A percentile compares a stretch with the other conserved stretches of the same genome.
Evolutionary conservation across 2,329 filamentous ascomycete species (phyloP).

Genomic region (Pezicula neosporulosa): DNA sequence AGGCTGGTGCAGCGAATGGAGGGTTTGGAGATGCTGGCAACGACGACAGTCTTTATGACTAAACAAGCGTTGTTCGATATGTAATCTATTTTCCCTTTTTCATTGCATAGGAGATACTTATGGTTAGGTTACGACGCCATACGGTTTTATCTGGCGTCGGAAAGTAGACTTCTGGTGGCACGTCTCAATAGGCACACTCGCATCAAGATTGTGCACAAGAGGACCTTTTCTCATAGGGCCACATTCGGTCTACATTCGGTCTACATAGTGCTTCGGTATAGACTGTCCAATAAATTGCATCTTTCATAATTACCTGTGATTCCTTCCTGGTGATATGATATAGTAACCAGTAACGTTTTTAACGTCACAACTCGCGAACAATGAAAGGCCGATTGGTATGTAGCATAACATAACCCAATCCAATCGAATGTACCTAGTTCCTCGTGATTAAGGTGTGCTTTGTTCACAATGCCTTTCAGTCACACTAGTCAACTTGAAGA

Average conservation of each 20-base stretch:
- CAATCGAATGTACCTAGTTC: no score
- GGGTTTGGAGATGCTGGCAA: conserved; percentile 83
- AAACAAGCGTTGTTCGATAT: conserved; percentile 44
- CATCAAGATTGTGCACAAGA: conserved; percentile 2
- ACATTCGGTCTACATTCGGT: conserved; percentile 4
- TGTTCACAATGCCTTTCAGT: no score
- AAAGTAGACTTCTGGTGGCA: not conserved
- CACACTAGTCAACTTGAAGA: no score
- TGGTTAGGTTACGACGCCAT: not conserved
- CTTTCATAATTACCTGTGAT: not conserved
- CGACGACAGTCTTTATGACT: conserved; percentile 97
- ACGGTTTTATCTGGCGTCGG: not conserved
- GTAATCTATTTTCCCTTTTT: conserved; percentile 26
- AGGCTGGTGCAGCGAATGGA: conserved; percentile 57
- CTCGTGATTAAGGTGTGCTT: no score
- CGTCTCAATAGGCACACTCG: not conserved
- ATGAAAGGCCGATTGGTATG: no score
- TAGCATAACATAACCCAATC: no score
- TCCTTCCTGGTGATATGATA: not conserved
- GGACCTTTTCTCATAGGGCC: conserved; percentile 3
- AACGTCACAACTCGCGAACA: no score
- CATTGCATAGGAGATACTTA: conserved; percentile 5
- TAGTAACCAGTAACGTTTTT: no score
- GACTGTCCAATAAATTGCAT: conserved; percentile 16
- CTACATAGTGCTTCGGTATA: conserved; percentile 9